Evolutionary conservation across 2,329 filamentous ascomycete genomes (phyloP).

Genomic region (Acrocalymma vagum): DNA sequence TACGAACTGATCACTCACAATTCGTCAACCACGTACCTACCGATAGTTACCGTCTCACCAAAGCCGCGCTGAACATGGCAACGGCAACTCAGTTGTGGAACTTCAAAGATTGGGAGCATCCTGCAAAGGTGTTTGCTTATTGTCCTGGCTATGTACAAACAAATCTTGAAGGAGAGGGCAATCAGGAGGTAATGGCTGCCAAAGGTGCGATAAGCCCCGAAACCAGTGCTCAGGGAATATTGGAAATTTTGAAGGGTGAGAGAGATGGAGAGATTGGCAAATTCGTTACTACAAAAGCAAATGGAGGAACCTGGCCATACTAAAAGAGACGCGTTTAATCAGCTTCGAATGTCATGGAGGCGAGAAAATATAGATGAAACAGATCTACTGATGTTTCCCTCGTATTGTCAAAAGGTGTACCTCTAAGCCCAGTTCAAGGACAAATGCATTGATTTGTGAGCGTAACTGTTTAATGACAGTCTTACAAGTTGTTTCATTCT

Average conservation of each 20-base stretch:
- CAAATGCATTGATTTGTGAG: too few relatives aligned
- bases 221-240: slow-evolving; percentile 41
- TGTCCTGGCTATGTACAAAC: slow-evolving; percentile 43
- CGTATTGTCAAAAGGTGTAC: too few relatives aligned
- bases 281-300: too few relatives aligned
- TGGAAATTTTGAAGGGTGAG: slow-evolving; percentile 40
- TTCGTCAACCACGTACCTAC: slow-evolving; percentile 26
- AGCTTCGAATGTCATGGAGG: too few relatives aligned
- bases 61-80: slow-evolving; percentile 48
- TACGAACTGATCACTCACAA: slow-evolving; percentile 28
- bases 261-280: slow-evolving; percentile 35
- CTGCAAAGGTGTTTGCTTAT: slow-evolving; percentile 39
- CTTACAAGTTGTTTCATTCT: too few relatives aligned
- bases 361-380: too few relatives aligned
- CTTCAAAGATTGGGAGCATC: too few relatives aligned
- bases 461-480: too few relatives aligned
- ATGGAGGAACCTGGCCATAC: too few relatives aligned
- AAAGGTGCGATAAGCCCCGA: slow-evolving; percentile 47
- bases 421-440: too few relatives aligned
- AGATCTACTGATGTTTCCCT: too few relatives aligned
- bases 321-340: too few relatives aligned
- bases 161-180: slow-evolving; percentile 24
- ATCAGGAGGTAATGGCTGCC: slow-evolving; percentile 39
- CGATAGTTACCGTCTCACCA: slow-evolving; percentile 42
- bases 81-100: slow-evolving; percentile 48